Percentiles rank a stretch among this genome's conserved stretches.
Conservation (phyloP, 495 filamentous ascomycete species). For the Penicillium egyptiacum region DNA sequence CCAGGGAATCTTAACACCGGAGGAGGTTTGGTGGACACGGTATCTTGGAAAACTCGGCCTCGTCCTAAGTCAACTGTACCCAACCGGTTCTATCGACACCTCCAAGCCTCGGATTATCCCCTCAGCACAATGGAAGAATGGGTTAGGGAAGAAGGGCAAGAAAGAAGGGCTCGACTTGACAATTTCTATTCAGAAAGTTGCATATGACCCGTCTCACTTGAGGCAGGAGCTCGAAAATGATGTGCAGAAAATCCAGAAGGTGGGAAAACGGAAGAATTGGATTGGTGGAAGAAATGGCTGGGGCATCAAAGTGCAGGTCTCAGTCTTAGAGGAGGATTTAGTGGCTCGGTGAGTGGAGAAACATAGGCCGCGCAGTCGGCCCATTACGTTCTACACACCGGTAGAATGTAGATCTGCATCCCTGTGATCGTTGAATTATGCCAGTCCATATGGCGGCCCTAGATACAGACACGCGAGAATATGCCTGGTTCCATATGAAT, state of each 20-base stretch:
- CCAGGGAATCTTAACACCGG: conserved; percentile 43
- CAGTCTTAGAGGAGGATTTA: conserved; percentile 26
- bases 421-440: background rate
- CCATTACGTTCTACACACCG: background rate
- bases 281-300: conserved; percentile 35
- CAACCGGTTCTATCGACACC: conserved; percentile 29
- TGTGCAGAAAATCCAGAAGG: conserved; percentile 32
- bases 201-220: conserved; percentile 30
- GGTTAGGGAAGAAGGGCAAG: conserved; percentile 30
- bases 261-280: conserved; percentile 39
- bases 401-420: background rate
- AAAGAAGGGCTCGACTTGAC: conserved; percentile 29
- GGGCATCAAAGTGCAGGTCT: conserved; percentile 33
- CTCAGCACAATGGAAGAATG: conserved; percentile 24
- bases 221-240: conserved; percentile 31
- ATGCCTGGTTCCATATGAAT: background rate
- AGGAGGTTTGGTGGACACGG: conserved; percentile 61
- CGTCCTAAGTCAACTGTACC: conserved; percentile 30
- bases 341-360: conserved; percentile 4
- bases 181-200: conserved; percentile 31
- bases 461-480: background rate
- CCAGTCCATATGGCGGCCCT: background rate
- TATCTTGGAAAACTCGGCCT: conserved; percentile 52
- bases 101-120: conserved; percentile 33
- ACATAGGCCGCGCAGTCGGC: background rate